These are phyloP conservation scores for Excoecaria cochinchinensis DNA, from an alignment of 345 rosid genomes.

Conservation along the genomic window DNA sequence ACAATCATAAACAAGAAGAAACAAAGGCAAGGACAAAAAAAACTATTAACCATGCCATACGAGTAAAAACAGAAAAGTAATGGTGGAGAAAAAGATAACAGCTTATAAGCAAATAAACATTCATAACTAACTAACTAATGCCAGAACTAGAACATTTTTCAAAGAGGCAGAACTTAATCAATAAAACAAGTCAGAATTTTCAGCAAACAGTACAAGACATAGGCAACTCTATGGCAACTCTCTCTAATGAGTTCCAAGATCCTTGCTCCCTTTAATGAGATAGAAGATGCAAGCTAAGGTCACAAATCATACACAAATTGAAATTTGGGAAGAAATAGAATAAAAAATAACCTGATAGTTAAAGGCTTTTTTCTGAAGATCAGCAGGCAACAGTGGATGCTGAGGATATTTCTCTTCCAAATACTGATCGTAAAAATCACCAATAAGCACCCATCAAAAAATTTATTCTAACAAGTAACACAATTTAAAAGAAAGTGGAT, in stretches of 20 bases:
- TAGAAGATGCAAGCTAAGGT: too few relatives aligned
- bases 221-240: too few relatives aligned
- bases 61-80: not conserved
- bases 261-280: too few relatives aligned
- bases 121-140: too few relatives aligned
- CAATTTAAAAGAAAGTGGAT: not conserved
- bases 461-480: too few relatives aligned
- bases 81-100: not conserved
- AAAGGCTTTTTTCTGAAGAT: conserved; percentile 57
- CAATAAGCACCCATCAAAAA: not conserved
- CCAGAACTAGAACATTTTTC: too few relatives aligned
- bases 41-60: not conserved
- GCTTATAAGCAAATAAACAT: not conserved
- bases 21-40: too few relatives aligned
- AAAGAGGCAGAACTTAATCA: too few relatives aligned
- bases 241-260: too few relatives aligned
- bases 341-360: conserved; percentile 55
- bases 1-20: too few relatives aligned
- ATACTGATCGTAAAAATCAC: conserved; percentile 38
- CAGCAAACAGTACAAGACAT: too few relatives aligned
- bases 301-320: not conserved
- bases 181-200: too few relatives aligned
- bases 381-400: conserved; percentile 59
- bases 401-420: conserved; percentile 84
- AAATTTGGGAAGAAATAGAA: not conserved